phyloP scores from a whole-genome alignment of 208 protist species.

The Chromosphaera perkinsii region DNA sequence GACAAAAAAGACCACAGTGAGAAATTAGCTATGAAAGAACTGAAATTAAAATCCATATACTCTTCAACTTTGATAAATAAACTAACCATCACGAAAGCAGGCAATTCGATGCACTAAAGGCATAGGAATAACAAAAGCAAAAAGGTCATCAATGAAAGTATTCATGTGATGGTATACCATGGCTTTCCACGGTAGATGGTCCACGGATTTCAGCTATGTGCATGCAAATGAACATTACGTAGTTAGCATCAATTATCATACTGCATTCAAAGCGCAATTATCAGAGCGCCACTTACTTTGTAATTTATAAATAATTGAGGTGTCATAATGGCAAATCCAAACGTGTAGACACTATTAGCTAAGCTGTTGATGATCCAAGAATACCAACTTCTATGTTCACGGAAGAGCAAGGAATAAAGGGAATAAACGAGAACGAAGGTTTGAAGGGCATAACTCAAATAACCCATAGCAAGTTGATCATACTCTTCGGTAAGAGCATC shows the following conservation, averaged over 20 bases:
- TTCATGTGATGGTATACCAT: constrained; percentile 66
- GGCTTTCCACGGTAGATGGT: constrained; percentile 84
- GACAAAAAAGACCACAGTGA: too few species aligned
- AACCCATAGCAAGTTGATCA: constrained; percentile 47
- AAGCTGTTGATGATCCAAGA: constrained; percentile 57
- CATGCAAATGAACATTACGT: too few species aligned
- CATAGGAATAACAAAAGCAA: constrained; percentile 98
- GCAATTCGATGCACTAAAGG: constrained; percentile 89
- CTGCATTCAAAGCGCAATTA: too few species aligned
- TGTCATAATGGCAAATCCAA: constrained; percentile 94
- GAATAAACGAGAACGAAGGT: constrained; percentile 83
- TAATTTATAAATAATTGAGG: constrained; percentile 99
- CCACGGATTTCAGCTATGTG: constrained; percentile 95
- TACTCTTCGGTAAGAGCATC: constrained; percentile 69
- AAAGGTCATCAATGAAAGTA: constrained; percentile 98
- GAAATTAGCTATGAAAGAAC: too few species aligned
- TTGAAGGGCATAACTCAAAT: constrained; percentile 80
- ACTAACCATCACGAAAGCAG: constrained; percentile 95
- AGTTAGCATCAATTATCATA: too few species aligned
- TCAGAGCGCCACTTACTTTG: too few species aligned
- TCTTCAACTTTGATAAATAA: too few species aligned
- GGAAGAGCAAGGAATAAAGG: constrained; percentile 86
- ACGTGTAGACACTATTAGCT: constrained; percentile 66
- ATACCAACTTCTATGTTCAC: constrained; percentile 82
- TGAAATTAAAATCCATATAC: too few species aligned